Conservation (phyloP, 495 filamentous ascomycete species). For the Xylaria acuta region DNA sequence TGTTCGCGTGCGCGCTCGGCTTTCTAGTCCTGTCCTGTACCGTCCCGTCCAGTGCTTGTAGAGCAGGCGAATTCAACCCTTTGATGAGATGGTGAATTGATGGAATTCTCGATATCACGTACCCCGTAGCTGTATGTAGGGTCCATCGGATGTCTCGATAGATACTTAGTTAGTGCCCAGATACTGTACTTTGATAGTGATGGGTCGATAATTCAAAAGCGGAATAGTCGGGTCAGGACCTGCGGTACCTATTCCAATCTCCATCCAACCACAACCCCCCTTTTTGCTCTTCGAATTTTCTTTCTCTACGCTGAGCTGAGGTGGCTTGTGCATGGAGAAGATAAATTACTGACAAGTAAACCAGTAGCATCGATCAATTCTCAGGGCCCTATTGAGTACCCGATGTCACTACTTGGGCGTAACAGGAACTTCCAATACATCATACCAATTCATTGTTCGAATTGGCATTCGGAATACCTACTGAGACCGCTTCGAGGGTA, state of each 20-base stretch:
- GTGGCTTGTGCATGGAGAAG: background rate
- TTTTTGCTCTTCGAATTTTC: conserved; percentile 9
- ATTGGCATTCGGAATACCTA: no score
- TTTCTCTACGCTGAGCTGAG: conserved; percentile 13
- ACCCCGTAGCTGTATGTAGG: conserved; percentile 5
- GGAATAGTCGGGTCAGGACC: conserved; percentile 12
- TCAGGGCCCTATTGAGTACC: background rate
- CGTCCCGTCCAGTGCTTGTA: background rate
- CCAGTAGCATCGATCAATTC: conserved; percentile 5
- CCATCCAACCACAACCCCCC: conserved; percentile 9
- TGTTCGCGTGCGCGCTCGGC: conserved; percentile 1
- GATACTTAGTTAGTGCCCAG: background rate
- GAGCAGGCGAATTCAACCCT: background rate
- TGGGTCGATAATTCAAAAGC: background rate
- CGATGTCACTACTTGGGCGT: background rate
- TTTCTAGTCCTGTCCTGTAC: background rate
- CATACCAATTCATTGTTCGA: no score
- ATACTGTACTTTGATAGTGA: background rate
- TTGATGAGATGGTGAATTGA: background rate
- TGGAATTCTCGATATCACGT: conserved; percentile 7
- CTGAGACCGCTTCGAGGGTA: background rate
- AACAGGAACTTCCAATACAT: background rate
- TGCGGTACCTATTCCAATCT: conserved; percentile 3
- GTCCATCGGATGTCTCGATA: background rate
- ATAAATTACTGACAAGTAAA: background rate